These are phyloP conservation scores for Mediolabrus comicus DNA, from an alignment of 108 stramenopile genomes.

Conservation along the genomic window DNA sequence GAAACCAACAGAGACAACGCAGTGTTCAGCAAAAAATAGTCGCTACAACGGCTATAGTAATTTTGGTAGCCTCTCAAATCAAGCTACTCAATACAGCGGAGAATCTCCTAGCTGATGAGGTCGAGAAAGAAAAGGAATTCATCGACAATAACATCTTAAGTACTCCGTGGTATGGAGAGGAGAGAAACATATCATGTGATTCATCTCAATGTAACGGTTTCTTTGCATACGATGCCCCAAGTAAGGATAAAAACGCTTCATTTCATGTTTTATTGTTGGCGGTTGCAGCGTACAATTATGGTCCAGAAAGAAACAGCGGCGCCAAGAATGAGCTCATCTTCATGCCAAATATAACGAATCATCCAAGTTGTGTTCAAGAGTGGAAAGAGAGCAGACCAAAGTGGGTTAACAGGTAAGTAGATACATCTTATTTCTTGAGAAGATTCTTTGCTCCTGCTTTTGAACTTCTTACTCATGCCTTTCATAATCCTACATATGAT, in stretches of 20 bases:
- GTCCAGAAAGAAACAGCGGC: background rate
- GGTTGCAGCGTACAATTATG: slow-evolving; percentile 8
- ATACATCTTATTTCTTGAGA: too few relatives aligned
- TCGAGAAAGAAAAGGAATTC: background rate
- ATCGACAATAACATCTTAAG: background rate
- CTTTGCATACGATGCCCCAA: slow-evolving; percentile 11
- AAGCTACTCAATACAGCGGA: background rate
- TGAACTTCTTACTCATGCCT: too few relatives aligned
- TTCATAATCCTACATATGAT: too few relatives aligned
- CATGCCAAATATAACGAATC: slow-evolving; percentile 13
- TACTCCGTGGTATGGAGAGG: too few relatives aligned
- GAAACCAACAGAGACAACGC: background rate
- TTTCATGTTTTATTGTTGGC: background rate
- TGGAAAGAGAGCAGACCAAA: slow-evolving; percentile 14
- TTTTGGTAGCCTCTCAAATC: background rate
- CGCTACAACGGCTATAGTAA: background rate
- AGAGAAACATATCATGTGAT: slow-evolving; percentile 11
- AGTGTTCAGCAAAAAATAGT: background rate
- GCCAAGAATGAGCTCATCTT: slow-evolving; percentile 5
- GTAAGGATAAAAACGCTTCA: background rate
- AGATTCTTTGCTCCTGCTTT: too few relatives aligned
- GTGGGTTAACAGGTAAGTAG: slow-evolving; percentile 19
- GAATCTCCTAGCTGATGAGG: background rate
- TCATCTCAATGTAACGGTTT: slow-evolving; percentile 22
- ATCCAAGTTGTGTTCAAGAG: slow-evolving; percentile 6